Base-by-base conservation (phyloP, 805 yeast species). In the Middelhovenomyces tepae region DNA sequence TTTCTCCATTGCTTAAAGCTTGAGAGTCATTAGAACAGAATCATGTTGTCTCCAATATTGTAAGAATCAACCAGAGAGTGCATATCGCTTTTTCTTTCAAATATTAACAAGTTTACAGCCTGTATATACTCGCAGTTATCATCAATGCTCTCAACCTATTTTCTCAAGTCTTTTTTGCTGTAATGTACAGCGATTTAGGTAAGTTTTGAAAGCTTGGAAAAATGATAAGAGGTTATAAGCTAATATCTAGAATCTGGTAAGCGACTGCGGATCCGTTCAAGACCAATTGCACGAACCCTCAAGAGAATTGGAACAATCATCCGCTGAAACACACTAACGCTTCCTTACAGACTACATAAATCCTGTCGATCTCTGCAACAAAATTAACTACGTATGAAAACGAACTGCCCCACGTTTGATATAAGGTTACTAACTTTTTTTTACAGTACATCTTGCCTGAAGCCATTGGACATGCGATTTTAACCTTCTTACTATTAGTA, bases 341-440 rank as follows among this genome's bases (percentile, higher is more conserved):
- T 22, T 48, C 16, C 51, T 84, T 61, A 78, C 87, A 53, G 98
- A 91, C 60, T 91, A 89, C 68, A 87, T 89, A 64, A 91, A 89
- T 60, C 97, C 97, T 37, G 85, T 89, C 56, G 97, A 89, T 62
- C 70, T 91, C 49, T 91, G 98, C 65, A 84, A 84, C 64, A 79
- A 83, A 53, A 73, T 91, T 56, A 91, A 91, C 69, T 77, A 47
- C 23, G 53, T 50, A 35, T 39, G 53, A 36, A 43, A 17, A 18
- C 18, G 11, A 9, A 7, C 29, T 9, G 5, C 7, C 5, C 29
- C 10, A 26, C 29, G 8, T 16, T 16, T 18, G 15, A 8, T 16
- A 5, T 7, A n/a, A 15, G 7, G 5, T 20, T 26, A 26, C 15
- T 20, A n/a, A 16, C 10, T 3, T 5, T 4, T 27, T 18, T 15